Evolutionary conservation across 495 filamentous ascomycete species (phyloP), one percentile per base, ranked within the genome.

Genomic region (Evansstolkia leycettana): DNA sequence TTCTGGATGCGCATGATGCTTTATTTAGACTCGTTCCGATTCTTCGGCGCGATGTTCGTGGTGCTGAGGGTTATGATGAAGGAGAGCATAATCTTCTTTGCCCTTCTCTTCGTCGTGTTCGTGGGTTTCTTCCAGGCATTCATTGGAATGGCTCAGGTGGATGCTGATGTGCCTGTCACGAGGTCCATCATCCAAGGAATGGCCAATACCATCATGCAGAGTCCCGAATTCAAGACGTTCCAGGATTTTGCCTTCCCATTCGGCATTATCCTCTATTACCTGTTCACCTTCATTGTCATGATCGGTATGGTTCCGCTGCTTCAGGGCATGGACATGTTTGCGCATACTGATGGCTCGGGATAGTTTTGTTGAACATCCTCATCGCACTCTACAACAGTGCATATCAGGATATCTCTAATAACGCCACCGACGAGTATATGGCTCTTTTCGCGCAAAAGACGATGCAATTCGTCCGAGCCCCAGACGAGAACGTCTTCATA

Each of bases 31-130:
- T 80, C 77, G 0, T 84, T 90, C 62, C 80, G 82, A 40, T 98
- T 98, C 69, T 96, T 98, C 43, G 90, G 90, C 28, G 85, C 85
- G 34, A 96, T 98, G 92, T 70, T 98, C 23, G 88, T 96, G 6
- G 84, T 98, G 3, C 63, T 98, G 23, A 87, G 94, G 48, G 87
- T 96, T 33, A 96, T 98, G 92, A 96, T 98, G 90, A 85, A 88
- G 48, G 90, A 98, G 52, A 92, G 84, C 37, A 60, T 98, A 36
- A 95, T 96, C 43, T 98, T 98, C 69, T 98, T 98, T 47, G 84
- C 87, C 5, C 70, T 98, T n/a, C 72, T 98, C 4, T 60, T 78
- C 33, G 77, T 95, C 33, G 80, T 98, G 33, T 60, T 93, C 28
- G 57, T 89, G 29, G 90, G 90, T 12, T 98, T 98, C 60, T 66